Evolutionary conservation across 768 basidiomycete genomes (phyloP), one percentile per base, ranked within the genome.

Genomic region (Rhodotorula graminis): DNA sequence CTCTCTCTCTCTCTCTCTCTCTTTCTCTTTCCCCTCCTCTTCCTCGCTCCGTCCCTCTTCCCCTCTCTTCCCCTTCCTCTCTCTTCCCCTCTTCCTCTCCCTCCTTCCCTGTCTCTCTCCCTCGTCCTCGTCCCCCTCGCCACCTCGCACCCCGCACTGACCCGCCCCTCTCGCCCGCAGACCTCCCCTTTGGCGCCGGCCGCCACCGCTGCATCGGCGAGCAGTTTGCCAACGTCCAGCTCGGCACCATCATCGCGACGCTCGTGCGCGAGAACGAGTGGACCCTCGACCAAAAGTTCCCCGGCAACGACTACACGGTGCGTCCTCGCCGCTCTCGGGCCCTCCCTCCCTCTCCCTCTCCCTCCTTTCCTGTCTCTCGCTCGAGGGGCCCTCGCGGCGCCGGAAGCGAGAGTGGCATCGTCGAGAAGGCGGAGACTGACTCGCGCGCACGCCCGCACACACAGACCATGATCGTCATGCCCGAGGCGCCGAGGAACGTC

Each of bases 111-210:
- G 15, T 29, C 12, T 16, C 29, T 3, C 55, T 16, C 29, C 29
- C 3, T 56, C 3, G 44, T 46, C 44, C 8, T 5, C n/a, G 10
- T 1, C 2, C 9, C 31, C 9, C 29, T 16, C 29, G 15, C 40
- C n/a, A 15, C 47, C 27, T 7, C 16, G 42, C 23, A n/a, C 3
- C 14, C 2, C 10, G 12, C 31, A 23, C 3, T 5, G n/a, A n/a
- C n/a, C n/a, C n/a, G n/a, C n/a, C n/a, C 23, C 47, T 3, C 21
- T 5, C 9, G 10, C 29, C 7, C 21, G 16, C 92, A 61, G 97
- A 98, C 81, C 91, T 96, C 80, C 96, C 96, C 3, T 99, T 99
- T 78, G 96, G 96, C 73, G 95, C 96, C 64, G 96, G 96, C 16
- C 61, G 78, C 27, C 70, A 74, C 44, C 64, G 53, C 53, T 55